Base-by-base conservation (phyloP, 2,329 filamentous ascomycete genomes). In the Venturia carpophila region DNA sequence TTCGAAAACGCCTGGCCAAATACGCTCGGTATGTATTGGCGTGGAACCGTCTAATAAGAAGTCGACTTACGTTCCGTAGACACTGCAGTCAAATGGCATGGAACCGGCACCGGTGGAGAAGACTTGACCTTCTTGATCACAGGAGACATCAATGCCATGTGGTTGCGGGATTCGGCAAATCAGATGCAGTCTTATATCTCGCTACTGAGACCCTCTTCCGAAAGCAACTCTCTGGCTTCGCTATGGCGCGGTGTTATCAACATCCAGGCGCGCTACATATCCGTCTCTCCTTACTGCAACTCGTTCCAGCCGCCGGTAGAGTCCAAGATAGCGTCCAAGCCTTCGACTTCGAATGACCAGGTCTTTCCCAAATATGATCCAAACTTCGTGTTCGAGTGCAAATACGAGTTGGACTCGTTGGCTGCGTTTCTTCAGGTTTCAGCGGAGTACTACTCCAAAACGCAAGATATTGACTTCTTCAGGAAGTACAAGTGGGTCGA, bases 1-100 rank as follows among this genome's bases (percentile, higher is more conserved):
- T 92, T 92, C 71, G 76, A 85, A 69, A 92, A 92, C 72, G 79
- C 85, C 1, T 91, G 85, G 71, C 88, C 89, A 0, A 92, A 90
- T 73, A 90, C 88, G 0, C 79, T 92, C 13, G 52, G 52, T 58
- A 58, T 3, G 52, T 37, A 37, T 10, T 34, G 21, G 21, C 47
- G 24, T 4, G 30, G 2, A 58, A n/a, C 5, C 3, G 19, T n/a
- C 9, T 15, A 30, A 15, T 19, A 10, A 4, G 3, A 58, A 5
- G 27, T 4, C 27, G 19, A 19, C 52, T 58, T 10, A 58, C 52
- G 6, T 27, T n/a, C 27, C 9, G 15, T 13, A 58, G 88, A 91
- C 71, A 91, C 88, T 0, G 87, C 88, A 0, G 82, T 91, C 52
- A 81, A 81, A 67, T 91, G 87, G 87, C 84, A 82, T 64, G 88